Evolutionary conservation across 306 rosid genomes (phyloP).

Genomic region (Dicorynia guianensis): DNA sequence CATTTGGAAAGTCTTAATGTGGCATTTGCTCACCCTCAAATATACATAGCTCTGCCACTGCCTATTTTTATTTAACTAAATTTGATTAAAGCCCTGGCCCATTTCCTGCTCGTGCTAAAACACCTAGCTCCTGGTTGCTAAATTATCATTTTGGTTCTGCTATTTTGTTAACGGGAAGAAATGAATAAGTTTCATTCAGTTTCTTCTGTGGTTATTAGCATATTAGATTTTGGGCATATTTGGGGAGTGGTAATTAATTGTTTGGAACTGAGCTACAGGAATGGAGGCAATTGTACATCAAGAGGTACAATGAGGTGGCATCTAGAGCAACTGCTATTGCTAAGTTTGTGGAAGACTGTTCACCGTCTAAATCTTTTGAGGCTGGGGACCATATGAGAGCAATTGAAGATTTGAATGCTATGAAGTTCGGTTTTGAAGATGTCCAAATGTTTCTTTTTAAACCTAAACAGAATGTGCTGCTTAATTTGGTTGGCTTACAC

Average conservation of each 20-base stretch:
- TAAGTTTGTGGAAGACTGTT: conserved; percentile 59
- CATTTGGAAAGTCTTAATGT: no score
- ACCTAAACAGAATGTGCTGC: conserved; percentile 55
- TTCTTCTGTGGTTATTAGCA: neutral
- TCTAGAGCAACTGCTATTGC: conserved; percentile 50
- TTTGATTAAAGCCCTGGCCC: neutral
- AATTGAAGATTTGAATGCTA: conserved; percentile 48
- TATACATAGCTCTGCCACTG: no score
- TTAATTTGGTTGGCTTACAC: conserved; percentile 80
- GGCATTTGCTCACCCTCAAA: no score
- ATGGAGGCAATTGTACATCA: conserved; percentile 72
- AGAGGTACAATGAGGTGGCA: conserved; percentile 67
- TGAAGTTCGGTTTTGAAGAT: conserved; percentile 73
- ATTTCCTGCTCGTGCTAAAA: neutral
- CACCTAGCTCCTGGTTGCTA: neutral
- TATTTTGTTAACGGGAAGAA: neutral
- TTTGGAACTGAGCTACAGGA: conserved; percentile 53
- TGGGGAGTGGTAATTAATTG: conserved; percentile 9
- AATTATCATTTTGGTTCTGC: neutral
- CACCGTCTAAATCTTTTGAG: conserved; percentile 57
- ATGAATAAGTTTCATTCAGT: neutral
- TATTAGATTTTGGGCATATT: conserved; percentile 15
- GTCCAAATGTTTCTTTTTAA: conserved; percentile 69
- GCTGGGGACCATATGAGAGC: conserved; percentile 72
- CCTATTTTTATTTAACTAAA: neutral